Base-by-base conservation (phyloP, 2,329 filamentous ascomycete genomes). In the Trichophyton verrucosum region DNA sequence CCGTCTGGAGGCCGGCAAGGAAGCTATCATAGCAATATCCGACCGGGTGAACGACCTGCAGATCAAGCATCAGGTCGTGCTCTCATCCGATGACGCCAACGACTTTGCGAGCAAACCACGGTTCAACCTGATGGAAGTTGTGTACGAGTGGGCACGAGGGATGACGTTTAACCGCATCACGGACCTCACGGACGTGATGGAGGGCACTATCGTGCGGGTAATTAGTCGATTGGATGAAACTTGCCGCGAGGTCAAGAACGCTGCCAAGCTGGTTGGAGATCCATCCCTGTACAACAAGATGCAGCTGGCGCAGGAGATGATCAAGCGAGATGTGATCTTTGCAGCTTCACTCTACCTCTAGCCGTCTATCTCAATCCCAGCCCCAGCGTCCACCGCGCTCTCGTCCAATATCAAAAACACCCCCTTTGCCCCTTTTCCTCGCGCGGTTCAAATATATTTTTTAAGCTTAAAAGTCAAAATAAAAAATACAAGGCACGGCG, bases 81-180 rank as follows among this genome's bases (percentile, higher is more conserved):
- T 95, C 62, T 89, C 88, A 0, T 82, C 87, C 1, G 92, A 97
- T 60, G 92, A 96, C 71, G 87, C 86, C 61, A 96, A 95, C 68
- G 92, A 97, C 73, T 96, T 96, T 70, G 87, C 89, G 40, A 90
- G 85, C 62, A 82, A 86, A 60, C 90, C 91, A 1, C 83, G 92
- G 8, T 99, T 99, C 71, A 94, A 92, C 1, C 82, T 99, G 61
- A 91, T 96, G 72, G 94, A 99, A 74, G 94, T 99, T 0, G 95
- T 99, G 38, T 96, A 97, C 72, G 94, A 99, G 74, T 99, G 94
- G 94, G 94, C 94, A 8, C 81, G 90, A 57, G 94, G 94, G 27
- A 97, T 97, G 90, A 92, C 89, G 59, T 99, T 99, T 80, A 95
- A 95, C 75, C 92, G 94, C 65, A 99, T 99, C 66, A 97, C 92